phyloP scores from a whole-genome alignment of 768 basidiomycete species.

The Tricholoma sp. region DNA sequence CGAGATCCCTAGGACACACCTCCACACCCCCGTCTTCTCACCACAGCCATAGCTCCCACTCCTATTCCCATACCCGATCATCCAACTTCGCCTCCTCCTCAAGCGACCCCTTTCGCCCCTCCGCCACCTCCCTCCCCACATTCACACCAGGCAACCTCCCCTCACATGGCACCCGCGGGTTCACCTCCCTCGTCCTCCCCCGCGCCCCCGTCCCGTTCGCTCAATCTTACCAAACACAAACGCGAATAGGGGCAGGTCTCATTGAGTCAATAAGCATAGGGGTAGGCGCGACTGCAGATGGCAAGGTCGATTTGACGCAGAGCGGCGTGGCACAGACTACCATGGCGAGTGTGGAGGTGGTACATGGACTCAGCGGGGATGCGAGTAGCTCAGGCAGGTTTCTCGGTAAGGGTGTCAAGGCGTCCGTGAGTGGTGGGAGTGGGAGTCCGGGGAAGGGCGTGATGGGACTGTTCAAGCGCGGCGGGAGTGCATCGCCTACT shows the following conservation, averaged over 20 bases:
- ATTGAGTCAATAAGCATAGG: constrained; percentile 15
- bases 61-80: background rate
- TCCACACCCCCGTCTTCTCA: constrained; percentile 8
- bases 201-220: constrained; percentile 37
- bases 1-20: constrained; percentile 13
- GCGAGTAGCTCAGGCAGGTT: constrained; percentile 4
- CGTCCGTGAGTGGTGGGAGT: background rate
- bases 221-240: constrained; percentile 12
- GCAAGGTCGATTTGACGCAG: constrained; percentile 66
- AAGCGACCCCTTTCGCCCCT: constrained; percentile 15
- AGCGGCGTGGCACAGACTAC: constrained; percentile 80
- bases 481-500: constrained; percentile 5
- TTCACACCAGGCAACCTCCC: constrained; percentile 32
- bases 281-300: constrained; percentile 27
- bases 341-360: constrained; percentile 84
- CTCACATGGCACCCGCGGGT: constrained; percentile 56
- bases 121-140: constrained; percentile 15
- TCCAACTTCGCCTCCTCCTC: constrained; percentile 19
- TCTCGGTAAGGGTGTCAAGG: background rate
- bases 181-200: constrained; percentile 49
- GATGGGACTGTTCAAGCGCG: constrained; percentile 15
- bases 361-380: constrained; percentile 44
- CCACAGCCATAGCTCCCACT: constrained; percentile 5
- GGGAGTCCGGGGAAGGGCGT: constrained; percentile 6
- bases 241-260: constrained; percentile 7